Percentiles rank a stretch among this genome's conserved stretches.
phyloP scores from a whole-genome alignment of 257 asterid genomes.

The Solanum pennellii region DNA sequence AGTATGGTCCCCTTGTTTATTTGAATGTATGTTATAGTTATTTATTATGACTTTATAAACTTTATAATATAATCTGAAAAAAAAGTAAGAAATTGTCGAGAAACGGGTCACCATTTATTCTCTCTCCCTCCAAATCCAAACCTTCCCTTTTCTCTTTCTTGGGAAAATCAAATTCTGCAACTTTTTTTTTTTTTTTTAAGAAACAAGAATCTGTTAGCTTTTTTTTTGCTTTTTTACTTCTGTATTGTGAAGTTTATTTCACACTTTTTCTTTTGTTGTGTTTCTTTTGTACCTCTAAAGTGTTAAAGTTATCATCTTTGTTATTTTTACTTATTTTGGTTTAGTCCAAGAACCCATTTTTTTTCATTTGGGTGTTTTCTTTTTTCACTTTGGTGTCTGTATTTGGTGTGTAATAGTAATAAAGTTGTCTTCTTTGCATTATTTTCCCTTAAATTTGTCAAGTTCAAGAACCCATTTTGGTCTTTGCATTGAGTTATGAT shows the following conservation, averaged over 20 bases:
- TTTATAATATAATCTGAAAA: neutral
- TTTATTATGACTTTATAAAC: neutral
- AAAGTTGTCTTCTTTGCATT: neutral
- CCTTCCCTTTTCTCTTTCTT: conserved; percentile 46
- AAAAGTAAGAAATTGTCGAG: conserved; percentile 25
- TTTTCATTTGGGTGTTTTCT: neutral
- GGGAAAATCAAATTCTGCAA: conserved; percentile 27
- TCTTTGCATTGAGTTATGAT: neutral
- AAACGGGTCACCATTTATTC: conserved; percentile 16
- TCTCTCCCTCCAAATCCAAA: conserved; percentile 56
- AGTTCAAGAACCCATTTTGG: neutral
- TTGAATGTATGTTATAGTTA: neutral
- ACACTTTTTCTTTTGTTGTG: conserved; percentile 2
- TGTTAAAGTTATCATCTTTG: neutral
- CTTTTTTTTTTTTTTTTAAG: conserved; percentile 1
- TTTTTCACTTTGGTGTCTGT: neutral
- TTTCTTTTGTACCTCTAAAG: neutral
- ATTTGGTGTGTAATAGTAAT: neutral
- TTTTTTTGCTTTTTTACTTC: neutral
- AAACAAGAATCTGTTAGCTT: neutral
- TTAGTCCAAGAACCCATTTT: neutral
- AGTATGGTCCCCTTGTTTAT: neutral
- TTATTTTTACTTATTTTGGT: neutral
- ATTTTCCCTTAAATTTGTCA: neutral
- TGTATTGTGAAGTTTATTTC: neutral